These are phyloP conservation scores for Spinacia oleracea DNA, from an alignment of 179 eudicot species.

Conservation along the genomic window DNA sequence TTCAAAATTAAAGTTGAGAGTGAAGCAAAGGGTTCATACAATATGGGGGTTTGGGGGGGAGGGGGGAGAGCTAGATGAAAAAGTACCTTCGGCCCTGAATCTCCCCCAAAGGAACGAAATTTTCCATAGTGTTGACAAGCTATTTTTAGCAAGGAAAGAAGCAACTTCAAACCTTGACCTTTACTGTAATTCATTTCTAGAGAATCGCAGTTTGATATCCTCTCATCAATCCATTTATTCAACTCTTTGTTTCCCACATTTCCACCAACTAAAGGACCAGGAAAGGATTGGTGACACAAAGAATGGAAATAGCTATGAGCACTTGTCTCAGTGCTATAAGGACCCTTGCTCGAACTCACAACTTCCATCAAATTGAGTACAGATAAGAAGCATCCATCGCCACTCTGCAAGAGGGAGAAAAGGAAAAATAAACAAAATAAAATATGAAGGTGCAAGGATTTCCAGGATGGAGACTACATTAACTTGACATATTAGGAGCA, in stretches of 20 bases:
- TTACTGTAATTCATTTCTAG: constrained; percentile 44
- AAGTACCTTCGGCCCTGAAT: constrained; percentile 58
- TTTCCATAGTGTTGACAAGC: constrained; percentile 86
- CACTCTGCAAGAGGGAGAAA: constrained; percentile 47
- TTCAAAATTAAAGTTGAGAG: neutral
- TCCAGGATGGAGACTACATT: neutral
- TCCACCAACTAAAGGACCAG: constrained; percentile 89
- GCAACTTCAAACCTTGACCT: constrained; percentile 57
- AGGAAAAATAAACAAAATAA: neutral
- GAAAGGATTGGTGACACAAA: constrained; percentile 62
- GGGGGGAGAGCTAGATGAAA: no score
- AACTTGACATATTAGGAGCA: neutral
- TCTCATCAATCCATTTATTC: constrained; percentile 86
- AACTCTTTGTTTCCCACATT: constrained; percentile 71
- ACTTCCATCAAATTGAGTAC: constrained; percentile 69
- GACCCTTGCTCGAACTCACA: constrained; percentile 39
- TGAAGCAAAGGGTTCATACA: neutral
- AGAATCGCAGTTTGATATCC: constrained; percentile 46
- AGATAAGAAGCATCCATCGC: constrained; percentile 54
- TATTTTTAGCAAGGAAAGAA: constrained; percentile 77
- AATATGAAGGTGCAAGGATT: neutral
- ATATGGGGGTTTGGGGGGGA: neutral
- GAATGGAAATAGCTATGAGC: constrained; percentile 49
- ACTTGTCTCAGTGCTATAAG: constrained; percentile 40
- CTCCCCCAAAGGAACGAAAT: constrained; percentile 74